Conservation (phyloP, 2,329 filamentous ascomycete genomes). For the Ploettnerulaceae sp. region DNA sequence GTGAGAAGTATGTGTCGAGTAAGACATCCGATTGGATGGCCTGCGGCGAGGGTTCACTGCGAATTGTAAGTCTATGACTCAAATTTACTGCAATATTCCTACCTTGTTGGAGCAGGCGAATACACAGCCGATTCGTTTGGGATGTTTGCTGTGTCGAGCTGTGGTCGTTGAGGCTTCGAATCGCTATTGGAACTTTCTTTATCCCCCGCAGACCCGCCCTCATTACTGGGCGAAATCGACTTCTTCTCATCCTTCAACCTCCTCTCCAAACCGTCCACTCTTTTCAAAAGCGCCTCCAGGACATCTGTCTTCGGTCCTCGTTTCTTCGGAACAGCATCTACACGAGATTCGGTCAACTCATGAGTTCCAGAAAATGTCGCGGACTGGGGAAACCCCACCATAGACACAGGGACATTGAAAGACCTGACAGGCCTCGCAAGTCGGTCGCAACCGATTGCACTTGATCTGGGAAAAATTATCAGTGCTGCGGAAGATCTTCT, state of each 20-base stretch:
- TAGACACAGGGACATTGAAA: conserved; percentile 87
- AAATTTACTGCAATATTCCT: conserved; percentile 14
- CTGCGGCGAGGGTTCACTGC: conserved; percentile 43
- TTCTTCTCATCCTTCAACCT: conserved; percentile 65
- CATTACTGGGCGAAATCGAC: conserved; percentile 32
- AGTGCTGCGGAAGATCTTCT: conserved; percentile 23
- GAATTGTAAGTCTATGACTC: conserved; percentile 10
- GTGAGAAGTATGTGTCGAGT: conserved; percentile 73
- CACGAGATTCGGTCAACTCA: neutral
- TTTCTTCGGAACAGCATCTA: conserved; percentile 86
- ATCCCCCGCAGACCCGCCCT: conserved; percentile 18
- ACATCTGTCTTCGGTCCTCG: conserved; percentile 87
- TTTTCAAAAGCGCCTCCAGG: conserved; percentile 75
- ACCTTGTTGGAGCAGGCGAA: conserved; percentile 41
- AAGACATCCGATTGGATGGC: conserved; percentile 55
- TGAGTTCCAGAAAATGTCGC: neutral
- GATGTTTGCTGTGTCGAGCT: conserved; percentile 37
- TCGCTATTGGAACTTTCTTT: conserved; percentile 28
- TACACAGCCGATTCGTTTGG: conserved; percentile 39
- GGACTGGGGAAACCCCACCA: conserved; percentile 57
- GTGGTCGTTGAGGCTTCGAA: conserved; percentile 36
- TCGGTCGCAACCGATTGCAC: conserved; percentile 78
- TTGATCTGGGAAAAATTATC: conserved; percentile 63
- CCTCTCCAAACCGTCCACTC: conserved; percentile 80
- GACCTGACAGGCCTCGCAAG: conserved; percentile 83